phyloP scores from a whole-genome alignment of 441 rosid genomes.

The Brassica balearica region DNA sequence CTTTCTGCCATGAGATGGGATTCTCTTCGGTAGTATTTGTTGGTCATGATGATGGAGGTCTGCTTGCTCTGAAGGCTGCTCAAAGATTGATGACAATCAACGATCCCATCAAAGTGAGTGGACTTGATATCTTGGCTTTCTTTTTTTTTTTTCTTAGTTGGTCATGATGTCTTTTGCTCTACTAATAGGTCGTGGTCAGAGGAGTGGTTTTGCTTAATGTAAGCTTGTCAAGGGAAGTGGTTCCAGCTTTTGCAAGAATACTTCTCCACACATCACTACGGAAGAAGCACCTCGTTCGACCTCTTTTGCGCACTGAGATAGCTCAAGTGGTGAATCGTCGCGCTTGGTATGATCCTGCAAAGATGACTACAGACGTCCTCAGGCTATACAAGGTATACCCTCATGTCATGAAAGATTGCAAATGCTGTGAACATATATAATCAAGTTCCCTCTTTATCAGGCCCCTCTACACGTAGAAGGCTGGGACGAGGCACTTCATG shows the following conservation, averaged over 20 bases:
- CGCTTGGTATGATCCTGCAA: constrained; percentile 92
- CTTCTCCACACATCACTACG: constrained; percentile 87
- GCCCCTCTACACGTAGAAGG: neutral
- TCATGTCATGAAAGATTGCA: constrained; percentile 1
- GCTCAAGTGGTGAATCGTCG: constrained; percentile 92
- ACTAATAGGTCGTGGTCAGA: constrained; percentile 28
- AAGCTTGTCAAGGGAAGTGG: constrained; percentile 91
- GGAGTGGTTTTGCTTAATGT: constrained; percentile 82
- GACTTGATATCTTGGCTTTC: neutral
- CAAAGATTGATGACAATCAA: neutral
- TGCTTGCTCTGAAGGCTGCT: neutral
- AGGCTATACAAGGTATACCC: constrained; percentile 81
- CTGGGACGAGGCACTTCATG: constrained; percentile 8
- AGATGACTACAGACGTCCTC: constrained; percentile 82
- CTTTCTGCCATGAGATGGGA: constrained; percentile 1
- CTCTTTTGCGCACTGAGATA: constrained; percentile 86
- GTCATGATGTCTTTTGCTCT: neutral
- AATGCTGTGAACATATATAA: neutral
- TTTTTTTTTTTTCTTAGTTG: neutral
- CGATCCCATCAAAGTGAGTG: neutral
- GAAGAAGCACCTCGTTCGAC: constrained; percentile 95
- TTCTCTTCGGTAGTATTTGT: constrained; percentile 1
- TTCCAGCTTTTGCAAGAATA: constrained; percentile 92
- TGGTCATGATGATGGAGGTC: constrained; percentile 4
- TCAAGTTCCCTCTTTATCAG: constrained; percentile 18